phyloP scores from a whole-genome alignment of 106 monocot genomes.

The Dendrobium huoshanense region DNA sequence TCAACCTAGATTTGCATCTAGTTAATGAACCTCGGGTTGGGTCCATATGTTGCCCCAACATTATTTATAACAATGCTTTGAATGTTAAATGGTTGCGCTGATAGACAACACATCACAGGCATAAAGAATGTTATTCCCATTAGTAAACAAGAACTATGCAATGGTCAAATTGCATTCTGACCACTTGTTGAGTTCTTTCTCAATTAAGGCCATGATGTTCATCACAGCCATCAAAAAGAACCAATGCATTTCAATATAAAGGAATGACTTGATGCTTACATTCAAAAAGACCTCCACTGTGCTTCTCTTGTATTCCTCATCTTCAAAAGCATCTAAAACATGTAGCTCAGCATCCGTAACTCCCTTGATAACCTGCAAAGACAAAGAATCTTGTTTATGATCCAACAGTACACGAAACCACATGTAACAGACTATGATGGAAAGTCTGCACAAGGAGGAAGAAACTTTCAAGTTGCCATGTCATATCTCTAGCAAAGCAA shows the following conservation, averaged over 20 bases:
- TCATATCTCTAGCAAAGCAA: background rate
- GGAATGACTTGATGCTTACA: constrained; percentile 29
- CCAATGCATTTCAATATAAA: background rate
- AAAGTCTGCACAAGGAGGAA: background rate
- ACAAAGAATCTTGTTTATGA: background rate
- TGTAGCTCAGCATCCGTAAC: constrained; percentile 52
- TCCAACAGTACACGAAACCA: background rate
- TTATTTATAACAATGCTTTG: too few species aligned
- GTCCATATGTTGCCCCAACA: too few species aligned
- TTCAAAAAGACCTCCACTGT: constrained; percentile 51
- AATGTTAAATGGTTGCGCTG: too few species aligned
- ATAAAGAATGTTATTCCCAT: too few species aligned
- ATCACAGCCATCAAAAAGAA: background rate
- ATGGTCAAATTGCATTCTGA: background rate
- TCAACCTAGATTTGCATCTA: too few species aligned
- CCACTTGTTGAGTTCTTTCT: background rate
- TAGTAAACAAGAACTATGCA: background rate
- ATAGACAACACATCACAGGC: too few species aligned
- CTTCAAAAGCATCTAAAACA: constrained; percentile 61
- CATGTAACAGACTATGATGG: background rate
- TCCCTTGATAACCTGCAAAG: constrained; percentile 43
- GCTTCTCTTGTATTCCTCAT: constrained; percentile 49
- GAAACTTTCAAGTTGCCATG: background rate
- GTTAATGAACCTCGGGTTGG: too few species aligned
- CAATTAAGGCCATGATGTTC: background rate